phyloP scores from a whole-genome alignment of 306 rosid species.

The Quillaja saponaria region DNA sequence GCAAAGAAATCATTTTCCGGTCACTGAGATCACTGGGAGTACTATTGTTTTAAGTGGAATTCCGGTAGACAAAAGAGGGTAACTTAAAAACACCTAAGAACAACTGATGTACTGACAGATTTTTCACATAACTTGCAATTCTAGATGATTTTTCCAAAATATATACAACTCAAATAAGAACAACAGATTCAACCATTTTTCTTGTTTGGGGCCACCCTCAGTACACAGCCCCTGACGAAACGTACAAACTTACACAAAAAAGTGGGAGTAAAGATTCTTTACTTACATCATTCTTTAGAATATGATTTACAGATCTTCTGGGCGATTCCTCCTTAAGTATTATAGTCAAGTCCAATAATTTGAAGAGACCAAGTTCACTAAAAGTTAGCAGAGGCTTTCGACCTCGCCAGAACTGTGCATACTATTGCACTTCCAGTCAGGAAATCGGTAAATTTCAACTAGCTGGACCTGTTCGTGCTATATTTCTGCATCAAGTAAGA shows the following conservation, averaged over 20 bases:
- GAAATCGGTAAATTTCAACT: constrained; percentile 3
- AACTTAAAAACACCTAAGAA: no score
- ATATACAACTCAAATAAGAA: no score
- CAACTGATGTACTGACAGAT: no score
- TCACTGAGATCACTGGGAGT: no score
- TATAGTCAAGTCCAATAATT: constrained; percentile 10
- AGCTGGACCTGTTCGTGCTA: not conserved
- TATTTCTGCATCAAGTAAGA: constrained; percentile 5
- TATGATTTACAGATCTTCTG: constrained; percentile 24
- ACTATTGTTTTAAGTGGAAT: no score
- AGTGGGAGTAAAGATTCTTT: not conserved
- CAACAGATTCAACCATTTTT: no score
- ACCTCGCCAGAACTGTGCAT: not conserved
- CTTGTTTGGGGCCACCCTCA: not conserved
- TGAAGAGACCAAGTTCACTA: constrained; percentile 28
- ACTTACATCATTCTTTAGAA: constrained; percentile 18
- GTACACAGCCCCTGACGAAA: not conserved
- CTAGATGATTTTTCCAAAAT: no score
- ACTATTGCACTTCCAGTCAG: constrained; percentile 4
- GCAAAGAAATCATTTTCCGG: no score
- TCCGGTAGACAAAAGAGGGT: no score
- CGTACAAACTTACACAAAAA: not conserved
- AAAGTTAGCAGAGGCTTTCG: constrained; percentile 14
- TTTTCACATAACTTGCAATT: no score
- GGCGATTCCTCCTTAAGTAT: constrained; percentile 14